phyloP scores from a whole-genome alignment of 2,329 filamentous ascomycete genomes.

The Mycosphaerella sp. region DNA sequence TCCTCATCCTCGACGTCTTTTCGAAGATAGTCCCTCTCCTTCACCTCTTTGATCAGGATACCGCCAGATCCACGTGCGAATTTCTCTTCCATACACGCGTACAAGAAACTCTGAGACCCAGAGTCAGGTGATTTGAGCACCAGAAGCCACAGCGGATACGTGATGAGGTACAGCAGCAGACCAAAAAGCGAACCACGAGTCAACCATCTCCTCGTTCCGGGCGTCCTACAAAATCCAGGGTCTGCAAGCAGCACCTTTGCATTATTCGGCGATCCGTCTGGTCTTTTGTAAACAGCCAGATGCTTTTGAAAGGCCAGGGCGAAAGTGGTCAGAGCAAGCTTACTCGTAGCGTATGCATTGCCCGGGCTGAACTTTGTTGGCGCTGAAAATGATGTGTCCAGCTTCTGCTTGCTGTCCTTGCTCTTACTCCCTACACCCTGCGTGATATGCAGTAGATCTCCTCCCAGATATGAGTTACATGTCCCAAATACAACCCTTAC shows the following conservation, averaged over 20 bases:
- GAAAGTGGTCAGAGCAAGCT: constrained; percentile 79
- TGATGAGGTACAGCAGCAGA: constrained; percentile 66
- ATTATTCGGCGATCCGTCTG: constrained; percentile 76
- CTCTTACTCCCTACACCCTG: constrained; percentile 30
- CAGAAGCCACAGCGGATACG: constrained; percentile 79
- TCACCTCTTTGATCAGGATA: constrained; percentile 81
- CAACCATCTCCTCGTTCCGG: constrained; percentile 80
- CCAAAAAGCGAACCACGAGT: constrained; percentile 78
- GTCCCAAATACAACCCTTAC: constrained; percentile 81
- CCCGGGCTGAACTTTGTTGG: constrained; percentile 40
- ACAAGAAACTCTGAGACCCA: constrained; percentile 81
- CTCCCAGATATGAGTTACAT: constrained; percentile 81
- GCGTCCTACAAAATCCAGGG: constrained; percentile 76
- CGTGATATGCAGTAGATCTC: constrained; percentile 57
- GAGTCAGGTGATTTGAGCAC: constrained; percentile 76
- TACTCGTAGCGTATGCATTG: constrained; percentile 45
- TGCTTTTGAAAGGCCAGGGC: constrained; percentile 89
- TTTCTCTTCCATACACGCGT: constrained; percentile 74
- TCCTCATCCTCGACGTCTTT: constrained; percentile 70
- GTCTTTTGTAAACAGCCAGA: constrained; percentile 73
- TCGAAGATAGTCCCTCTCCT: constrained; percentile 63
- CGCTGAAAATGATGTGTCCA: constrained; percentile 7
- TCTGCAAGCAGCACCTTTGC: constrained; percentile 80
- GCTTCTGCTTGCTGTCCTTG: constrained; percentile 37
- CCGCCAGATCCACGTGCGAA: constrained; percentile 61